Evolutionary conservation across 1,284 basidiomycete genomes (phyloP).

Genomic region (Microbotryum silenes-acaulis): DNA sequence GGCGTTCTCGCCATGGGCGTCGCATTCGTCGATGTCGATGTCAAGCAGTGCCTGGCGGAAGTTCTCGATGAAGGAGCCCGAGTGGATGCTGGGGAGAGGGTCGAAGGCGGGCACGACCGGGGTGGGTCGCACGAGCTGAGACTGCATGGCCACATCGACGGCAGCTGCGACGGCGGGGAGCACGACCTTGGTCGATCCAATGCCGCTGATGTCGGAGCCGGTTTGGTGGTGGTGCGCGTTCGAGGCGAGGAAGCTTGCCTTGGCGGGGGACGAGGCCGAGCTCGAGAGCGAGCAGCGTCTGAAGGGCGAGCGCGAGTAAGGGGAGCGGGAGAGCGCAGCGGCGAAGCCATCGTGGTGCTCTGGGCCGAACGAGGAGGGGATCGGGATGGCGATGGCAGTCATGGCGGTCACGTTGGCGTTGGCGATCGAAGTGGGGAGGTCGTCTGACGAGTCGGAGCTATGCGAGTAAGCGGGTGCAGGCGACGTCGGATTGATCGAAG

Average conservation of each 20-base stretch:
- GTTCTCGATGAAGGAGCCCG: slow-evolving; percentile 28
- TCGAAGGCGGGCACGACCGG: slow-evolving; percentile 5
- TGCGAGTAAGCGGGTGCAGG: no score
- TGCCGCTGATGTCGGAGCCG: neutral
- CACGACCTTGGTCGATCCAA: neutral
- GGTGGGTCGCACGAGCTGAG: slow-evolving; percentile 7
- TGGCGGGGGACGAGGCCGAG: neutral
- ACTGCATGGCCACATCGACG: slow-evolving; percentile 2
- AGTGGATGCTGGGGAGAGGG: slow-evolving; percentile 19
- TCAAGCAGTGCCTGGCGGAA: slow-evolving; percentile 28
- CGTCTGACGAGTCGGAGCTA: neutral
- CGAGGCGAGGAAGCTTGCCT: slow-evolving; percentile 2
- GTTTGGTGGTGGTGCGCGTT: neutral
- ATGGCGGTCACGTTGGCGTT: slow-evolving; percentile 2
- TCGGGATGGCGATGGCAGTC: slow-evolving; percentile 30
- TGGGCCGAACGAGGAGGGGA: slow-evolving; percentile 10
- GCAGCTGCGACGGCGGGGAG: neutral
- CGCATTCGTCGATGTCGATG: slow-evolving; percentile 43
- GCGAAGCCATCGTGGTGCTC: slow-evolving; percentile 6
- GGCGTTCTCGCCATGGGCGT: slow-evolving; percentile 73
- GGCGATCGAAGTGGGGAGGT: neutral
- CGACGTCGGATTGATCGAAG: neutral
- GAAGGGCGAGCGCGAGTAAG: slow-evolving; percentile 12
- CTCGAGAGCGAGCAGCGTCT: slow-evolving; percentile 2
- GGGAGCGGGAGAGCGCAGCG: slow-evolving; percentile 21